Evolutionary conservation across 768 basidiomycete genomes (phyloP), one percentile per base, ranked within the genome.

Genomic region (Gloeopeniophorella convolvens): DNA sequence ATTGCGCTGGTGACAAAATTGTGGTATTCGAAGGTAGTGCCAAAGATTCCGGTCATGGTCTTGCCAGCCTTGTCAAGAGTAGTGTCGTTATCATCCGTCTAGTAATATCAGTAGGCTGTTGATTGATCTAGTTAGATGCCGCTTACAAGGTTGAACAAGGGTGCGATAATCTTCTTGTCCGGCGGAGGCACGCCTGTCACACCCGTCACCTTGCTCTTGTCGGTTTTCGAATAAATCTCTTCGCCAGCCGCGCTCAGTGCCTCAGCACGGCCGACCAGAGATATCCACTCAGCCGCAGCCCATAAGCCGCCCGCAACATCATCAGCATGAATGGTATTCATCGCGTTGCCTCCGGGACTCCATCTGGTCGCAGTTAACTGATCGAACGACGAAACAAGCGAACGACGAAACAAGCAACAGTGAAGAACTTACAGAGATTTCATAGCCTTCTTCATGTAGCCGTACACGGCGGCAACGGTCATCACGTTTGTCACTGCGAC

Each of bases 371-470:
- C 28, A 27, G 33, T 21, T 46, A 10, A 49, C 31, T 12, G 48
- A 24, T 47, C 35, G 39, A 30, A 27, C 15, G 28, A 30, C 20
- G 30, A 16, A 41, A 10, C 21, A 27, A 18, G 34, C 59, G 35
- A 11, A 33, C n/a, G 16, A 34, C 45, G 16, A 35, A n/a, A n/a
- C n/a, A n/a, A n/a, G n/a, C n/a, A n/a, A n/a, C n/a, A n/a, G 28
- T 53, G 27, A 31, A 35, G 34, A 27, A 59, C 82, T 57, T 59
- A 90, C 87, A 91, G 72, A 9, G 82, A 85, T 64, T 87, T 89
- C 82, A 93, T 87, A 1, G 88, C 86, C 58, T 86, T 82, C 62
- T 88, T 79, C 65, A 88, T 71, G 62, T 86, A 80, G 5, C 86
- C 86, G 64, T 92, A 92, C 24, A 91, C 82, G 11, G 85, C 77